Percentiles rank a stretch among this genome's conserved stretches.
phyloP scores from a whole-genome alignment of 2,329 filamentous ascomycete genomes.

The Hypoxylon sp. region DNA sequence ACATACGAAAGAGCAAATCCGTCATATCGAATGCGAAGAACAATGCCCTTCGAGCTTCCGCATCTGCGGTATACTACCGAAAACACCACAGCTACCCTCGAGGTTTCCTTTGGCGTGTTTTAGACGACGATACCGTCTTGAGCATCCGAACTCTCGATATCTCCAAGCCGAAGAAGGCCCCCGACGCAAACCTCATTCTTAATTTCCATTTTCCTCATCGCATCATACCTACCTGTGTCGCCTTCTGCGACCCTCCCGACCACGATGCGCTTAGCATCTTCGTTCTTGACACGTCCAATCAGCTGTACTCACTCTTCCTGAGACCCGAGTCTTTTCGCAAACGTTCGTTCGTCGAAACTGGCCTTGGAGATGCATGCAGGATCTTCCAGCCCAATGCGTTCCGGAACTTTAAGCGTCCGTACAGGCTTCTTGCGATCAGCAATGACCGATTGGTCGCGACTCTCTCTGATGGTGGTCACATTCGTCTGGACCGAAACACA shows the following conservation, averaged over 20 bases:
- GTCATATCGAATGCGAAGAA: slow-evolving; percentile 63
- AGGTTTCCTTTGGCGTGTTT: slow-evolving; percentile 88
- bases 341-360: slow-evolving; percentile 73
- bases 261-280: slow-evolving; percentile 66
- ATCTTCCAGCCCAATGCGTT: slow-evolving; percentile 77
- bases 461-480: slow-evolving; percentile 79
- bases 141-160: slow-evolving; percentile 87
- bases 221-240: slow-evolving; percentile 80
- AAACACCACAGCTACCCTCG: slow-evolving; percentile 78
- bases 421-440: slow-evolving; percentile 79
- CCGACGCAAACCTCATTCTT: slow-evolving; percentile 77
- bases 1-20: slow-evolving; percentile 52
- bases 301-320: slow-evolving; percentile 86
- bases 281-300: slow-evolving; percentile 73
- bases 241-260: slow-evolving; percentile 80
- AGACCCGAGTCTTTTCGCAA: slow-evolving; percentile 83
- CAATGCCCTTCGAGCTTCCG: slow-evolving; percentile 75
- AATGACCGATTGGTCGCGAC: slow-evolving; percentile 80
- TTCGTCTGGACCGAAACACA: slow-evolving; percentile 71
- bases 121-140: slow-evolving; percentile 80
- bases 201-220: slow-evolving; percentile 78
- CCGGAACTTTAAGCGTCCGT: slow-evolving; percentile 75
- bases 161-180: slow-evolving; percentile 69
- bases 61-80: slow-evolving; percentile 87
- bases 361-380: slow-evolving; percentile 80